Evolutionary conservation across 345 rosid species (phyloP), one percentile per base, ranked within the genome.

Genomic region (Arabidopsis suecica): DNA sequence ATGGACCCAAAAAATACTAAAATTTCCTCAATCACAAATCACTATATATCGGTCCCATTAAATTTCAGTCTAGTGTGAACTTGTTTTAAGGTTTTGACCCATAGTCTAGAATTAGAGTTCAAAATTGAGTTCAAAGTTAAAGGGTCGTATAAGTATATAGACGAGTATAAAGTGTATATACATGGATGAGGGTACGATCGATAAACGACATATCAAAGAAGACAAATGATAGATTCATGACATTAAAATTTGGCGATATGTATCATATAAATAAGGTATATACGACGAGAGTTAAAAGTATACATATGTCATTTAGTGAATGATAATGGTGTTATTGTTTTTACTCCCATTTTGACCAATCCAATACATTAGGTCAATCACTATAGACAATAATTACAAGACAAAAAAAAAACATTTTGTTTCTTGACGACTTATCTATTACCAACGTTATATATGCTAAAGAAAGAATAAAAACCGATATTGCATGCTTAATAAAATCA

Each of bases 301-400:
- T 61, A 61, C 57, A 57, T 61, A 78, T 80, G 86, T 81, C 90
- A 67, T 67, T 54, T 83, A 79, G 89, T 76, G 81, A 72, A 74
- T 59, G 71, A 54, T 71, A 65, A 41, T 74, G 59, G 54, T 33
- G 51, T 77, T 55, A 18, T 73, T 78, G 77, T 72, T 72, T 72
- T 72, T 78, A 78, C 77, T 44, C 59, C 12, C 54, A 42, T 40
- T 38, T 71, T 49, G 81, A 70, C 56, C 63, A 78, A 71, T 59
- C 55, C 59, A 32, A 64, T 64, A 71, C 61, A 58, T 47, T 30
- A 14, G 47, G 73, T 59, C 81, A 65, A 78, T 59, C 75, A 44
- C 62, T 72, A 71, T 59, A 53, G 81, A 78, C 78, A 78, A 58
- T 18, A 41, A 50, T 66, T 72, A 72, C 65, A 65, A 49, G 77